Percentiles rank a stretch among this genome's conserved stretches.
These are phyloP conservation scores for Dichotomocladium elegans DNA, from an alignment of 371 early-diverging fungal genomes.

Conservation along the genomic window DNA sequence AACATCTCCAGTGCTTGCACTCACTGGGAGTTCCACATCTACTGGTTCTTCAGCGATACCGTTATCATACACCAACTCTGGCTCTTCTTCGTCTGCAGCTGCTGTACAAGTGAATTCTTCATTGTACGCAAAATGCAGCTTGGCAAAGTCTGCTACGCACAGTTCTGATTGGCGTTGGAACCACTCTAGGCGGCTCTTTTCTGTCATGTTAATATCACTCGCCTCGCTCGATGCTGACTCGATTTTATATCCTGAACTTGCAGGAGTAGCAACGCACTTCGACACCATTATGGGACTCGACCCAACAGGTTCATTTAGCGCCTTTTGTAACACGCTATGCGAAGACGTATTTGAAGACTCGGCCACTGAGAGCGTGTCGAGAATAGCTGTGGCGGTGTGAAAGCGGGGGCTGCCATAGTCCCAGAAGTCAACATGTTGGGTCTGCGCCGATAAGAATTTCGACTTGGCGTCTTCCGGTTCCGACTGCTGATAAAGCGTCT, in stretches of 20 bases:
- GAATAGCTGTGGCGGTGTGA: slow-evolving; percentile 1
- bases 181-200: slow-evolving; percentile 1
- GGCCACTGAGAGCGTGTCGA: slow-evolving; percentile 14
- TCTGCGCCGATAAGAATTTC: no score
- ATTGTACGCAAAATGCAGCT: slow-evolving; percentile 3
- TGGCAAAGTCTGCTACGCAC: slow-evolving; percentile 8
- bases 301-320: slow-evolving; percentile 20
- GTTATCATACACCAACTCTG: neutral
- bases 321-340: slow-evolving; percentile 26
- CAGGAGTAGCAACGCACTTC: slow-evolving; percentile 18
- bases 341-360: slow-evolving; percentile 9
- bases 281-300: slow-evolving; percentile 36
- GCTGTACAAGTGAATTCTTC: neutral
- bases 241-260: slow-evolving; percentile 3
- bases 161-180: slow-evolving; percentile 4
- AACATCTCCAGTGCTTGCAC: neutral
- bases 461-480: no score
- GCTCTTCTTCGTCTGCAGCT: neutral
- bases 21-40: neutral
- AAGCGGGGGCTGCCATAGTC: slow-evolving; percentile 5
- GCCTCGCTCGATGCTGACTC: slow-evolving; percentile 1
- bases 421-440: slow-evolving; percentile 8
- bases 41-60: no score
- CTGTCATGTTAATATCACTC: neutral
- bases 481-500: no score